A percentile compares a stretch with the other conserved stretches of the same genome.
Conservation (phyloP, 495 filamentous ascomycete species). For the Aspergillus indologenus region DNA sequence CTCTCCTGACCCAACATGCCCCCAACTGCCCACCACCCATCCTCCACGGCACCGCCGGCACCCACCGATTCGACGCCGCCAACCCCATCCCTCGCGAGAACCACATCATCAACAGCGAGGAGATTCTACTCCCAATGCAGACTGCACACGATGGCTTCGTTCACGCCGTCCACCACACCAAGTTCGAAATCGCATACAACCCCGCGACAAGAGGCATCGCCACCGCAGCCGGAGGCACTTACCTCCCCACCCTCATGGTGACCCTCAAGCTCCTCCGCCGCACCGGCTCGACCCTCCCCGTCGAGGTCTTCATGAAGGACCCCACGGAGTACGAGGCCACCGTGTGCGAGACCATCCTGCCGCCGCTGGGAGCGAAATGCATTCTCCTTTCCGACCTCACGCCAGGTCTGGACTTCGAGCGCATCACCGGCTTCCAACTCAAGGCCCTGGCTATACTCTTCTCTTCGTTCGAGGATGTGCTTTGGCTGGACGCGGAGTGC, state of each 20-base stretch:
- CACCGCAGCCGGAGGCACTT: conserved; percentile 34
- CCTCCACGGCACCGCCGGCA: conserved; percentile 10
- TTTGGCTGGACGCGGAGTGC: conserved; percentile 53
- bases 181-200: conserved; percentile 21
- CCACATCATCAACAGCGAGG: conserved; percentile 19
- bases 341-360: conserved; percentile 45
- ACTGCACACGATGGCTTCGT: conserved; percentile 33
- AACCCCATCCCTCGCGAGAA: conserved; percentile 15
- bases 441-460: conserved; percentile 51
- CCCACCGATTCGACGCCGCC: conserved; percentile 18
- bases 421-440: conserved; percentile 43
- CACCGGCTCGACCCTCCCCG: conserved; percentile 44
- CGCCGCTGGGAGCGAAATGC: conserved; percentile 43
- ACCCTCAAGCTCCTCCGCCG: conserved; percentile 46
- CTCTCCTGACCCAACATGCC: conserved; percentile 20
- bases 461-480: conserved; percentile 48
- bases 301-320: conserved; percentile 49
- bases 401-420: not conserved
- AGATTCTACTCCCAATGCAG: conserved; percentile 22
- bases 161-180: conserved; percentile 18
- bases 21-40: conserved; percentile 19
- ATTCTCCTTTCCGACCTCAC: conserved; percentile 31
- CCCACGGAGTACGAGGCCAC: conserved; percentile 36
- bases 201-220: conserved; percentile 44
- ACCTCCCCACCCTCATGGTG: conserved; percentile 35